phyloP scores from a whole-genome alignment of 305 asterid genomes.

The Plantago lanceolata region DNA sequence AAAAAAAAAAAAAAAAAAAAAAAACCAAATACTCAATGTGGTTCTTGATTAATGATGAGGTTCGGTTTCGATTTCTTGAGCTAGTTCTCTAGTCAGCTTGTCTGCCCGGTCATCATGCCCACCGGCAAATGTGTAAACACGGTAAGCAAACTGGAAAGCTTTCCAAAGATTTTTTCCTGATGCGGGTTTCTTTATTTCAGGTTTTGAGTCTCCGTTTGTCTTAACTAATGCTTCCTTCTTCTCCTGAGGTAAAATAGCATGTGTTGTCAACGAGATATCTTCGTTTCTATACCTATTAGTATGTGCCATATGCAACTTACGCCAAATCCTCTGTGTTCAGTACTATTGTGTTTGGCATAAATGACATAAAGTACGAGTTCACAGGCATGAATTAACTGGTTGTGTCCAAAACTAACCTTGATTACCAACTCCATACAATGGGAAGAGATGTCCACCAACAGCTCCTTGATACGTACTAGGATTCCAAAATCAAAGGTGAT shows the following conservation, averaged over 20 bases:
- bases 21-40: neutral
- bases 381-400: neutral
- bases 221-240: slow-evolving; percentile 39
- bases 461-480: slow-evolving; percentile 70
- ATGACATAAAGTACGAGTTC: neutral
- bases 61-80: slow-evolving; percentile 63
- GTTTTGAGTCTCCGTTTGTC: slow-evolving; percentile 33
- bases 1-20: too few relatives aligned
- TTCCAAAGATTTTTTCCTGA: slow-evolving; percentile 66
- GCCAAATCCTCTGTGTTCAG: neutral
- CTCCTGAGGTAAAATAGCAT: slow-evolving; percentile 37
- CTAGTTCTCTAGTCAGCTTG: slow-evolving; percentile 70
- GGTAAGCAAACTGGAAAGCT: slow-evolving; percentile 87
- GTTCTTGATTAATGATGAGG: slow-evolving; percentile 28
- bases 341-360: too few relatives aligned
- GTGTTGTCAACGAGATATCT: neutral
- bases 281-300: neutral
- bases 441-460: slow-evolving; percentile 80
- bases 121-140: slow-evolving; percentile 84
- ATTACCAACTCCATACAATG: slow-evolving; percentile 78
- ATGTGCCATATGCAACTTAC: neutral
- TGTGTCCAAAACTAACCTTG: slow-evolving; percentile 44
- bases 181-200: slow-evolving; percentile 37
- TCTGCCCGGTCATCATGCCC: slow-evolving; percentile 97
- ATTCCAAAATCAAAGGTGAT: slow-evolving; percentile 71